A percentile compares a stretch with the other conserved stretches of the same genome.
Evolutionary conservation across 106 monocot genomes (phyloP).

Genomic region (Ottelia alismoides): DNA sequence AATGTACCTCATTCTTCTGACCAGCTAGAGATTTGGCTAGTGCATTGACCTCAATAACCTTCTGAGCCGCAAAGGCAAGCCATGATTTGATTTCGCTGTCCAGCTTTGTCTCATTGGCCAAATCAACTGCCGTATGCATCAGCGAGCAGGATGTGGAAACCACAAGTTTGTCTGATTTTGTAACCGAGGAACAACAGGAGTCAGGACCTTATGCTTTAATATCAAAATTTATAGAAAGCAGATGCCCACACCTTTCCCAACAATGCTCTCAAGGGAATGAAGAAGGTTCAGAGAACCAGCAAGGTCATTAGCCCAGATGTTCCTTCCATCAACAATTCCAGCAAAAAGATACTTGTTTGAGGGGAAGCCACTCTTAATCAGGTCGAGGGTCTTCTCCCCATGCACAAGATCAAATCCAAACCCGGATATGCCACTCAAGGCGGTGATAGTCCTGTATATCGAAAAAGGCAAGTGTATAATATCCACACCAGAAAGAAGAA

Average conservation of each 20-base stretch:
- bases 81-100: slow-evolving; percentile 68
- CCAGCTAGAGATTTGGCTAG: slow-evolving; percentile 62
- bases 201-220: no score
- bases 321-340: slow-evolving; percentile 53
- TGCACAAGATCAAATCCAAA: slow-evolving; percentile 64
- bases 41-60: slow-evolving; percentile 40
- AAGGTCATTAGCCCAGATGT: slow-evolving; percentile 75
- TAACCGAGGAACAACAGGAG: no score
- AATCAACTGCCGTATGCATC: slow-evolving; percentile 39
- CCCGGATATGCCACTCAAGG: slow-evolving; percentile 35
- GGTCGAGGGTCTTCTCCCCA: slow-evolving; percentile 47
- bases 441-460: slow-evolving; percentile 41
- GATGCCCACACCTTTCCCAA: slow-evolving; percentile 77
- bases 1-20: slow-evolving; percentile 63
- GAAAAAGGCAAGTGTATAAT: no score
- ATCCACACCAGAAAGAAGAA: no score
- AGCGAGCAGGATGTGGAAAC: slow-evolving; percentile 77
- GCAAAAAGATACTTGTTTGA: slow-evolving; percentile 54
- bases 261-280: slow-evolving; percentile 35
- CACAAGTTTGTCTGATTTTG: slow-evolving; percentile 67
- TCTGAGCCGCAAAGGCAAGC: slow-evolving; percentile 76
- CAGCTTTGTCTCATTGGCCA: slow-evolving; percentile 39
- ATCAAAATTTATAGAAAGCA: no score
- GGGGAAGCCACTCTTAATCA: slow-evolving; percentile 54
- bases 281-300: slow-evolving; percentile 37